Conservation (phyloP, 164 flowering plant species). For the Liquidambar formosana region DNA sequence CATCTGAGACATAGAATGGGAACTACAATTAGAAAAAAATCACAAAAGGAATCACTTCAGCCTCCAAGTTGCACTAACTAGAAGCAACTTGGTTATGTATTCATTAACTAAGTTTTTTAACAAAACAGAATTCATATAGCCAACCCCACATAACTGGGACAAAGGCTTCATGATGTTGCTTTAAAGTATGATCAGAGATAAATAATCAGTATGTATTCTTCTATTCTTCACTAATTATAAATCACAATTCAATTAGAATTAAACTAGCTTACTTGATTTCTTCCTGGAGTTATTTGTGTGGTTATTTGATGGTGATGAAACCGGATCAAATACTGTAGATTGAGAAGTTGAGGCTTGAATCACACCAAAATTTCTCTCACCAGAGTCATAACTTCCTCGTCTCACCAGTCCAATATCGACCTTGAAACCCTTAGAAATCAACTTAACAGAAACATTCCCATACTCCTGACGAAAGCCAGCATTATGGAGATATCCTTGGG, state of each 20-base stretch:
- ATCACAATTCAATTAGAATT: background rate
- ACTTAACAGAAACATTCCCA: slow-evolving; percentile 32
- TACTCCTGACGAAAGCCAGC: slow-evolving; percentile 24
- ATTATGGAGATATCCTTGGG: slow-evolving; percentile 30
- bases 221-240: background rate
- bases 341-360: slow-evolving; percentile 60
- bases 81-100: no score
- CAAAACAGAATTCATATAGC: no score
- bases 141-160: background rate
- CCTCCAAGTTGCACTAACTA: background rate
- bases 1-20: slow-evolving; percentile 42
- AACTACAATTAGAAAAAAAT: background rate
- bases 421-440: slow-evolving; percentile 34
- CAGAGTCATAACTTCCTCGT: slow-evolving; percentile 23
- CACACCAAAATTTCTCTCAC: slow-evolving; percentile 29
- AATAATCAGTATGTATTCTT: background rate
- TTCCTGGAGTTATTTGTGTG: slow-evolving; percentile 41
- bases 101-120: no score
- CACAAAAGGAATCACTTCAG: background rate
- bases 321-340: slow-evolving; percentile 52
- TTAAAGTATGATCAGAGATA: no score
- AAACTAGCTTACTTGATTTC: slow-evolving; percentile 71
- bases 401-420: slow-evolving; percentile 25
- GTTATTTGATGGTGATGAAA: slow-evolving; percentile 46
- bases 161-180: background rate